A percentile compares a stretch with the other conserved stretches of the same genome.
Evolutionary conservation across 225 moss, liverwort and hornwort genomes (phyloP).

Genomic region (Anthoceros angustus): DNA sequence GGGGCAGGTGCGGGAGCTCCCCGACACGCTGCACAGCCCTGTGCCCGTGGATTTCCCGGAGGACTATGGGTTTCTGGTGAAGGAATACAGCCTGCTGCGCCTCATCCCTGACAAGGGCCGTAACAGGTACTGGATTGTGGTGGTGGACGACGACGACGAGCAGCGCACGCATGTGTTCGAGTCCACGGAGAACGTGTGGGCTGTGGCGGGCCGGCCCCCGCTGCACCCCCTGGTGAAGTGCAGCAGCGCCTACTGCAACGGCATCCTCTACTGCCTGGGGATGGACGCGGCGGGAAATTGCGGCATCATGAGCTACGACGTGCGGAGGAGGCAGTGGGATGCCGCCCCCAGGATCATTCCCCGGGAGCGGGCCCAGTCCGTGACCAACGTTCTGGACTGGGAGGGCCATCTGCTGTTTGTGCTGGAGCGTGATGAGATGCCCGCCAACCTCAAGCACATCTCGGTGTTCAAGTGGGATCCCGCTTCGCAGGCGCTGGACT

Average conservation of each 20-base stretch:
- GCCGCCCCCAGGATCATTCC: background rate
- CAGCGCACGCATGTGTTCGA: conserved; percentile 3
- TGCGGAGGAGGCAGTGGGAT: background rate
- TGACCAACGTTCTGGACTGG: too few relatives aligned
- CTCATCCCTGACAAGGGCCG: background rate
- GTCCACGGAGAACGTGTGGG: background rate
- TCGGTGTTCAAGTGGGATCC: conserved; percentile 1
- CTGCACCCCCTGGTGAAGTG: conserved; percentile 3
- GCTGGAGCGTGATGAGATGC: background rate
- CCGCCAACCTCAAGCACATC: conserved; percentile 1
- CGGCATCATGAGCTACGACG: background rate
- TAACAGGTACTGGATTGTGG: background rate
- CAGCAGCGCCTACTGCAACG: background rate
- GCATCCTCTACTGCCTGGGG: background rate
- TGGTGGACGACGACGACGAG: conserved; percentile 3
- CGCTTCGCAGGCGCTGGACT: background rate
- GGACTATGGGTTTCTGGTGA: background rate
- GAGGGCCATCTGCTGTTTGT: background rate
- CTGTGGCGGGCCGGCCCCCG: background rate
- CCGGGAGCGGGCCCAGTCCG: background rate
- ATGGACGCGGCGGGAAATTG: background rate
- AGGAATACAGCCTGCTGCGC: conserved; percentile 4
- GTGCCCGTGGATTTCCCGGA: background rate
- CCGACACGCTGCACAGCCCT: background rate
- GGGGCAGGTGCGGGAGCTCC: conserved; percentile 2